These are phyloP conservation scores for Cyberlindnera mrakii DNA, from an alignment of 805 yeast genomes.

Conservation along the genomic window DNA sequence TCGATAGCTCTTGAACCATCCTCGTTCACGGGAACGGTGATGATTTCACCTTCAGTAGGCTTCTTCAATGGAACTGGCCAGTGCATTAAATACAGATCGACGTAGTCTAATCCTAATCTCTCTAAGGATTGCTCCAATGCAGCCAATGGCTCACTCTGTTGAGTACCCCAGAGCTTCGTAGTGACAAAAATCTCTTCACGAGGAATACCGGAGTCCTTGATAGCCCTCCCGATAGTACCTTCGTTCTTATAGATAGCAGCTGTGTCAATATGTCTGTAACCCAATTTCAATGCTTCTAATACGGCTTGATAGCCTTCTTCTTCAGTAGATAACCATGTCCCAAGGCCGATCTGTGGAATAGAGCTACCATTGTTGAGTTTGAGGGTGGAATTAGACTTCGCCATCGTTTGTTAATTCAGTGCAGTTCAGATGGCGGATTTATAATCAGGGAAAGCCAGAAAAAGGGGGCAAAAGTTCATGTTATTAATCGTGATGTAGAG, in stretches of 20 bases:
- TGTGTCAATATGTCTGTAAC: constrained; percentile 59
- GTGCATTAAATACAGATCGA: constrained; percentile 73
- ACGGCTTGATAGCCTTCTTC: constrained; percentile 19
- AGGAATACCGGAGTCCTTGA: constrained; percentile 48
- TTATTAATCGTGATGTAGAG: too few relatives aligned
- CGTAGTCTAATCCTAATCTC: constrained; percentile 64
- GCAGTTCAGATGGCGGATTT: too few relatives aligned
- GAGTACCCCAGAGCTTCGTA: constrained; percentile 58
- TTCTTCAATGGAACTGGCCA: constrained; percentile 58
- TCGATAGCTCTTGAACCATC: constrained; percentile 32
- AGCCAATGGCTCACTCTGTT: constrained; percentile 35
- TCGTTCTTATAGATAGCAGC: constrained; percentile 55
- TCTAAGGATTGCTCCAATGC: constrained; percentile 53
- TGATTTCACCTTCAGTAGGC: constrained; percentile 13
- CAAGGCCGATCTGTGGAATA: constrained; percentile 50
- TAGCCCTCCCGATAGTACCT: constrained; percentile 46
- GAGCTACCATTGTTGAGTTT: constrained; percentile 41
- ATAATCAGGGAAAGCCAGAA: too few relatives aligned
- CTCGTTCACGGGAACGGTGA: constrained; percentile 36
- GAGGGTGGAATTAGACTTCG: too few relatives aligned
- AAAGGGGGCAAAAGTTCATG: too few relatives aligned
- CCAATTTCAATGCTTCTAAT: constrained; percentile 23
- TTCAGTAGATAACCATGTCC: constrained; percentile 37
- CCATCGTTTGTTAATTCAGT: too few relatives aligned
- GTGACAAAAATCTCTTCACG: constrained; percentile 63